Evolutionary conservation across 73 alveolate genomes (phyloP).

Genomic region (Tetrahymena elliotti): DNA sequence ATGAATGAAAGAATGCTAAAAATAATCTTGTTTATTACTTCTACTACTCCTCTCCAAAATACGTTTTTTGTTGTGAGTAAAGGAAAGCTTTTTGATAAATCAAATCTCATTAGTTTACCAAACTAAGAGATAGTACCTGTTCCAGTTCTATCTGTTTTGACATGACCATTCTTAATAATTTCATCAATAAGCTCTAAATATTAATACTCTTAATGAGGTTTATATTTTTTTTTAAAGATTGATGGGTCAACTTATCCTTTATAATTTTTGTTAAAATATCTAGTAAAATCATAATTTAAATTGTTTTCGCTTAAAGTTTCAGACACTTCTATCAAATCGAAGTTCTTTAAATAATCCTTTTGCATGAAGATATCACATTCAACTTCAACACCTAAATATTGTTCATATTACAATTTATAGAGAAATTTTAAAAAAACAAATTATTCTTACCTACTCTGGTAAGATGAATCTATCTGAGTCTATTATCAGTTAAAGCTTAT

Average conservation of each 20-base stretch:
- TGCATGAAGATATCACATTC: slow-evolving; percentile 14
- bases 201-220: slow-evolving; percentile 58
- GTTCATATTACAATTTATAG: not conserved
- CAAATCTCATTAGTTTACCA: slow-evolving; percentile 83
- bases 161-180: slow-evolving; percentile 54
- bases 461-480: slow-evolving; percentile 44
- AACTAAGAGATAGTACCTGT: slow-evolving; percentile 78
- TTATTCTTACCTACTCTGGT: slow-evolving; percentile 54
- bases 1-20: too few species aligned
- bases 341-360: not conserved
- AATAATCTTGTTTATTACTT: not conserved
- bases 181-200: slow-evolving; percentile 59
- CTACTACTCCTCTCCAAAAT: slow-evolving; percentile 93
- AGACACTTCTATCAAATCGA: slow-evolving; percentile 1
- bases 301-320: slow-evolving; percentile 9
- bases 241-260: not conserved
- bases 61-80: slow-evolving; percentile 89
- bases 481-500: slow-evolving; percentile 17
- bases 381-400: not conserved
- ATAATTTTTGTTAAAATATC: not conserved
- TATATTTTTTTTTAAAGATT: not conserved
- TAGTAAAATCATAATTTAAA: slow-evolving; percentile 9
- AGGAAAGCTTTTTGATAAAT: slow-evolving; percentile 82
- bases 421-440: not conserved
- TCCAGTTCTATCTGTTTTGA: slow-evolving; percentile 66